phyloP scores from a whole-genome alignment of 306 rosid genomes.

The Potentilla sterilis region DNA sequence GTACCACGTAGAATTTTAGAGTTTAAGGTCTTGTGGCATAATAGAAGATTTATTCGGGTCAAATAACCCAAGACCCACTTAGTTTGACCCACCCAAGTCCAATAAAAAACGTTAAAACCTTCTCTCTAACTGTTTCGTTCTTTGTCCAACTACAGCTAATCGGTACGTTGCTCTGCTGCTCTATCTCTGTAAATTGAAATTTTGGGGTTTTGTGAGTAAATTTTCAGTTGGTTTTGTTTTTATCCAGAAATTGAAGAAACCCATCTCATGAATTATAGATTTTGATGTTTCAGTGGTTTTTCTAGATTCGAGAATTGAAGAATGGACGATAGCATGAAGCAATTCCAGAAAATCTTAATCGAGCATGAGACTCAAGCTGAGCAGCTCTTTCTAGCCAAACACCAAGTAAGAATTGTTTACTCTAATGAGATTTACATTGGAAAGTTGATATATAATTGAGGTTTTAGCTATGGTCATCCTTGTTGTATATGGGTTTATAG shows the following conservation, averaged over 20 bases:
- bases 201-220: background rate
- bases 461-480: background rate
- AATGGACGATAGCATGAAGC: slow-evolving; percentile 58
- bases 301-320: background rate
- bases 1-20: too few relatives aligned
- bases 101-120: too few relatives aligned
- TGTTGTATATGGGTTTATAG: background rate
- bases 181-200: background rate
- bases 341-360: slow-evolving; percentile 44
- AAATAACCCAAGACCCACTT: too few relatives aligned
- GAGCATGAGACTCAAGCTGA: slow-evolving; percentile 79
- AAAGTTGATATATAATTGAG: background rate
- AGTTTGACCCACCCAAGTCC: too few relatives aligned
- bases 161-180: background rate
- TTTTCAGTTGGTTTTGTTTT: background rate
- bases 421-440: background rate
- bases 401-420: slow-evolving; percentile 39
- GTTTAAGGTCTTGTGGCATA: too few relatives aligned
- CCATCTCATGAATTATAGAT: background rate
- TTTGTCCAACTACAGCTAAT: background rate
- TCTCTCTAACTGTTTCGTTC: too few relatives aligned
- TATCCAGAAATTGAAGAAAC: background rate
- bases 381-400: slow-evolving; percentile 69
- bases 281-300: background rate
- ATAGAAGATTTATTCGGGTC: too few relatives aligned